Conservation (phyloP, 495 filamentous ascomycete genomes). For the Parmelia sp. region DNA sequence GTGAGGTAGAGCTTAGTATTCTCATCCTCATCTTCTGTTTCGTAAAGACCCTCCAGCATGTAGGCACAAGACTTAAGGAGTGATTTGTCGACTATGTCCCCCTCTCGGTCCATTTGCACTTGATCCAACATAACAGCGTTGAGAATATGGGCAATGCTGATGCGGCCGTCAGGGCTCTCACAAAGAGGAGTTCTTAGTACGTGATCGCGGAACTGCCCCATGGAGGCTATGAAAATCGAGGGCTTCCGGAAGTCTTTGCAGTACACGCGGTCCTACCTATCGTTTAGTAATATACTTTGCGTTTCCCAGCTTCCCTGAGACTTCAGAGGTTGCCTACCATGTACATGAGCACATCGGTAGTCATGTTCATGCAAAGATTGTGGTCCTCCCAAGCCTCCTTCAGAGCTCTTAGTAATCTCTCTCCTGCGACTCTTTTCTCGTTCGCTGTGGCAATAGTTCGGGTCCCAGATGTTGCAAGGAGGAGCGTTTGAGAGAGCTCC, state of each 20-base stretch:
- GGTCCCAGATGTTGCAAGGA: conserved; percentile 35
- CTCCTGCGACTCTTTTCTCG: conserved; percentile 73
- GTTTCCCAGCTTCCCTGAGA: neutral
- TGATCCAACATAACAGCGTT: conserved; percentile 81
- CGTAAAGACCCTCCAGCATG: conserved; percentile 89
- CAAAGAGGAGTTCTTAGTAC: conserved; percentile 54
- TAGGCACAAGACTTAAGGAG: conserved; percentile 76
- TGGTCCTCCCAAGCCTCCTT: conserved; percentile 82
- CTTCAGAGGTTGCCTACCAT: conserved; percentile 51
- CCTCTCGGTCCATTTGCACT: conserved; percentile 84
- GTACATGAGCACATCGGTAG: conserved; percentile 96
- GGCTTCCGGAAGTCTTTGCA: conserved; percentile 63
- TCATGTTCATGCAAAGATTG: conserved; percentile 91
- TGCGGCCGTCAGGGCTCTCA: conserved; percentile 36
- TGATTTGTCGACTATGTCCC: conserved; percentile 79
- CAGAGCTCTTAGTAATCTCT: conserved; percentile 71
- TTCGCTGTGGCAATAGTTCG: conserved; percentile 53
- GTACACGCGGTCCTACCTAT: conserved; percentile 67
- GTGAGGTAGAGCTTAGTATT: conserved; percentile 73
- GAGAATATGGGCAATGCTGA: conserved; percentile 59
- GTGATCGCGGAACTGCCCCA: conserved; percentile 80
- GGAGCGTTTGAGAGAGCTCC: conserved; percentile 55
- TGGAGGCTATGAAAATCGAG: conserved; percentile 73
- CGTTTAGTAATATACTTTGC: neutral
- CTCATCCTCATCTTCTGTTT: conserved; percentile 60